Base-by-base conservation (phyloP, 192 early-diverging fungal species). In the Mortierella alpina region DNA sequence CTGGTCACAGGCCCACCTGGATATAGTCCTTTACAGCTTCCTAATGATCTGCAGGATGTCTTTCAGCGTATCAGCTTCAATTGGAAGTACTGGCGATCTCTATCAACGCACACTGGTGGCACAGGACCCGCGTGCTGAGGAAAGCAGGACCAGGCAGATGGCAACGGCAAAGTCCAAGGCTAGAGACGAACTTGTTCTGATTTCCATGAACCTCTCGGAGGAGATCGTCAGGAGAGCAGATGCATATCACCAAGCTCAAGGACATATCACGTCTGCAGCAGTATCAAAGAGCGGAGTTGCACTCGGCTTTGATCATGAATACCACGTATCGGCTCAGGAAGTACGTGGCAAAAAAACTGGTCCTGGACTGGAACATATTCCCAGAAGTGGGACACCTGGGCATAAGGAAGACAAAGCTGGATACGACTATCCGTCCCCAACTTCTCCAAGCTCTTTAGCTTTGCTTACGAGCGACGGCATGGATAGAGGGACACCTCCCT, bases 151-250 rank as follows among this genome's bases (percentile, higher is more conserved):
- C 31, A 31, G 31, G 6, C 54, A 67, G 17, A 18, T 47, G 46
- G 6, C 2, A 7, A 12, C 55, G 12, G 70, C 65, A 7, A 52
- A 51, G 22, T 46, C 65, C 18, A 80, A 60, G 44, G 77, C 77
- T 3, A 52, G 66, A 14, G 70, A 72, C 22, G 77, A 80, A 44
- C 22, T 80, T 6, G 69, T 80, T 15, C 31, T 80, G n/a, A 61
- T 71, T 41, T 70, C 77, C 6, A 80, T 80, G 77, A 72, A 68
- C 54, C 22, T 72, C 14, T 80, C 77, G 31, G 70, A 80, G 12
- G 70, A 72, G 7, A 55, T 80, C 23, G 70, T 68, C 42, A 46
- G 39, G 22, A 70, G 54, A 0, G 70, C 72, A 12, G 77, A 80
- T 18, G 23, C 15, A 0, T 52, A 53, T 39, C 58, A 62, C 46